These are phyloP conservation scores for Candida odintsovae DNA, from an alignment of 805 yeast species.

Conservation along the genomic window DNA sequence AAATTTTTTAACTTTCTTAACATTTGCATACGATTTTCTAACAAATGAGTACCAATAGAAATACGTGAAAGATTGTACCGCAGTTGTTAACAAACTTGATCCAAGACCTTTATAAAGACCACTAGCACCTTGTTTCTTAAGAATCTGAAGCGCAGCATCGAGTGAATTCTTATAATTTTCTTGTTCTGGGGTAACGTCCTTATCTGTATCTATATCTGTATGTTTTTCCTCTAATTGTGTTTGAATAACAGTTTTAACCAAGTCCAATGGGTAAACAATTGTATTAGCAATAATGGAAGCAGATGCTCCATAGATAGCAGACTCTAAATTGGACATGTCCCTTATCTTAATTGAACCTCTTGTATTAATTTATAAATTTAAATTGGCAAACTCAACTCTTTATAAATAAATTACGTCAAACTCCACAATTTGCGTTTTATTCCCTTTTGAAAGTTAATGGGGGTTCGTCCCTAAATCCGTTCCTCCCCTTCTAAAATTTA, in stretches of 20 bases:
- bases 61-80: constrained; percentile 75
- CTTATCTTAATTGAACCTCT: too few species aligned
- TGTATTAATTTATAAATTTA: too few species aligned
- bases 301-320: constrained; percentile 76
- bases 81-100: constrained; percentile 63
- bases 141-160: constrained; percentile 59
- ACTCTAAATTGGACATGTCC: constrained; percentile 52
- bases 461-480: too few species aligned
- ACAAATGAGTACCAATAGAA: constrained; percentile 84
- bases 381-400: neutral
- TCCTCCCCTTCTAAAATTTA: too few species aligned
- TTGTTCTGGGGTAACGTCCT: constrained; percentile 17
- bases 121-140: constrained; percentile 48
- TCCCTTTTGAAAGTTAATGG: neutral
- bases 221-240: constrained; percentile 41
- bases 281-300: constrained; percentile 79
- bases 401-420: neutral
- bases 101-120: constrained; percentile 73
- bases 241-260: constrained; percentile 71
- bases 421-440: neutral
- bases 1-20: constrained; percentile 27
- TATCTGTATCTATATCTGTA: constrained; percentile 5
- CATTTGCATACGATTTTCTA: constrained; percentile 43
- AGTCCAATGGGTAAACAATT: constrained; percentile 74
- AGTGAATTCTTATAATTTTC: constrained; percentile 45